These are phyloP conservation scores for Favolaschia claudopus DNA, from an alignment of 768 basidiomycete species.

Conservation along the genomic window DNA sequence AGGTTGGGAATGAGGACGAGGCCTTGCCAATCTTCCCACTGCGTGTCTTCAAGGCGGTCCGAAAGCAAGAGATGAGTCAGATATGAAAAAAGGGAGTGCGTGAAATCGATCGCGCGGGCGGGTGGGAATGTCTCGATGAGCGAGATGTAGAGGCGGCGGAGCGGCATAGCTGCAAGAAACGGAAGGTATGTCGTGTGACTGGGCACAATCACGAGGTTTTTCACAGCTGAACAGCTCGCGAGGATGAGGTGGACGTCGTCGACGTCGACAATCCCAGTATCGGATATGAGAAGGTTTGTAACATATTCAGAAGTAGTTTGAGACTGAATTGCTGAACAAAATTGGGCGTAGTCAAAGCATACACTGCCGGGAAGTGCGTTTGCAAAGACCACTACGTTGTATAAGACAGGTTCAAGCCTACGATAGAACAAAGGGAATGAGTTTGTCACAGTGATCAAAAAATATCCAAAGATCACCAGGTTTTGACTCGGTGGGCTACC, in stretches of 20 bases:
- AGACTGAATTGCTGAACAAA: background rate
- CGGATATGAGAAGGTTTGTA: background rate
- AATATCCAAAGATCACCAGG: background rate
- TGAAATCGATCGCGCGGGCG: background rate
- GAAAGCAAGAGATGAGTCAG: background rate
- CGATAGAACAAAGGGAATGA: background rate
- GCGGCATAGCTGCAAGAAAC: background rate
- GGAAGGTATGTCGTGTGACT: background rate
- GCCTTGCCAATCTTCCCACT: background rate
- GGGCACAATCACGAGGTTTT: background rate
- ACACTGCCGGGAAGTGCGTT: background rate
- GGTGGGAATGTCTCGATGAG: background rate
- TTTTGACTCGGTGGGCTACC: constrained; percentile 2
- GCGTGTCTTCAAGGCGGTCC: background rate
- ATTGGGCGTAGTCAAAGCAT: background rate
- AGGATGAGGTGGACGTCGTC: background rate
- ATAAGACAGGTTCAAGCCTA: background rate
- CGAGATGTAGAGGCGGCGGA: background rate
- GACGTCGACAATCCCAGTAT: too few species aligned
- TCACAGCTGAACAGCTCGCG: background rate
- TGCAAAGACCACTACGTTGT: constrained; percentile 4
- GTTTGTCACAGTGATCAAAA: background rate
- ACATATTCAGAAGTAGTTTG: background rate
- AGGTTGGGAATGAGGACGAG: background rate
- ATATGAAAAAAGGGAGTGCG: background rate